These are phyloP conservation scores for Mycena crocata DNA, from an alignment of 768 basidiomycete species.

Conservation along the genomic window DNA sequence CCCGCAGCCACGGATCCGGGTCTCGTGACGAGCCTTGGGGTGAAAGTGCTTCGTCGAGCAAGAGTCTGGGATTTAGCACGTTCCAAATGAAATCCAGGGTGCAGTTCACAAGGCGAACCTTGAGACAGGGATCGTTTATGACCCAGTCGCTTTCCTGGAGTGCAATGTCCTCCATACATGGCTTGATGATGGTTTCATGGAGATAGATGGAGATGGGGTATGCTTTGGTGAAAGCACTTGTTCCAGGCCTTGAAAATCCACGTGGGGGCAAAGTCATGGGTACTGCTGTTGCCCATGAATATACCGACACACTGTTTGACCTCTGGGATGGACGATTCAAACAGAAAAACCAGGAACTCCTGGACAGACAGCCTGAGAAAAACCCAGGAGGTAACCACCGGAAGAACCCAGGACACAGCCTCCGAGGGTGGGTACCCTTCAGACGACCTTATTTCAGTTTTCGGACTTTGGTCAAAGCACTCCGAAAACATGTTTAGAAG, in stretches of 20 bases:
- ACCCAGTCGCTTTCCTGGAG: constrained; percentile 23
- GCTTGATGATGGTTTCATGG: not conserved
- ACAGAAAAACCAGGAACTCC: not conserved
- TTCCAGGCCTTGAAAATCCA: constrained; percentile 6
- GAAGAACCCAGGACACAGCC: too few species aligned
- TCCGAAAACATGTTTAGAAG: too few species aligned
- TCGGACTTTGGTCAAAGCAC: too few species aligned
- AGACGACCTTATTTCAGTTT: too few species aligned
- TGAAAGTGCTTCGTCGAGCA: too few species aligned
- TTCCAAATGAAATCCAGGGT: not conserved
- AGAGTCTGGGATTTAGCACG: too few species aligned
- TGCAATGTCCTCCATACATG: constrained; percentile 15
- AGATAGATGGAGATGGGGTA: not conserved
- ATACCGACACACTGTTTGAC: not conserved
- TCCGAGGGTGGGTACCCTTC: too few species aligned
- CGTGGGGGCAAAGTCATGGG: not conserved
- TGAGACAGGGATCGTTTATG: constrained; percentile 15
- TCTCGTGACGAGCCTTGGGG: too few species aligned
- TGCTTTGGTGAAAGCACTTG: constrained; percentile 2
- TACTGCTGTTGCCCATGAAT: not conserved
- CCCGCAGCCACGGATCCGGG: too few species aligned
- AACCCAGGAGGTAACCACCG: too few species aligned
- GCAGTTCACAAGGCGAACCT: constrained; percentile 8
- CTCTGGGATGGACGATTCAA: not conserved
- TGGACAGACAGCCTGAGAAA: too few species aligned